Conservation (phyloP, 2,329 filamentous ascomycete genomes). For the Fusarium sp. region DNA sequence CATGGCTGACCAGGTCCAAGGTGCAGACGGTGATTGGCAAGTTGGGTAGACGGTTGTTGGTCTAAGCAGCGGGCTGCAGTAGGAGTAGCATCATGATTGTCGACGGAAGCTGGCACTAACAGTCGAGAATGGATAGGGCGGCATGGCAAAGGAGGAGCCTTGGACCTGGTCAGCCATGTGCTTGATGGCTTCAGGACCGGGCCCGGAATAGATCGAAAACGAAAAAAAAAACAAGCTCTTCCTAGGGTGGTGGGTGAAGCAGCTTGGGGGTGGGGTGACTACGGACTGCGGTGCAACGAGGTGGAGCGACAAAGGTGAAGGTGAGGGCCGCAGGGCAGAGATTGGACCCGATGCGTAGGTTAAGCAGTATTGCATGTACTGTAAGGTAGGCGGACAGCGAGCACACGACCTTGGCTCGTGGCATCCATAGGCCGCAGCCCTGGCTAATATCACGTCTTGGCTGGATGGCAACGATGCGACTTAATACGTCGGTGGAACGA, state of each 20-base stretch:
- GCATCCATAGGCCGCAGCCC: not conserved
- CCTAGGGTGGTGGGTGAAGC: not conserved
- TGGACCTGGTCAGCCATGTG: constrained; percentile 17
- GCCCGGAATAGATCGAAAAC: not conserved
- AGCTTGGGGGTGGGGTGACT: not conserved
- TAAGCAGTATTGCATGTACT: not conserved
- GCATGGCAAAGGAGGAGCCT: constrained; percentile 4
- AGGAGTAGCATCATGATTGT: constrained; percentile 1
- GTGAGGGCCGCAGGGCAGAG: constrained; percentile 1
- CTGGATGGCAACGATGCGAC: not conserved
- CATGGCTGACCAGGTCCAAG: no score
- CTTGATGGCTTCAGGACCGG: not conserved
- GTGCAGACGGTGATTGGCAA: not conserved
- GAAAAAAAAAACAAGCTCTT: not conserved
- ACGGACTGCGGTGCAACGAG: constrained; percentile 7
- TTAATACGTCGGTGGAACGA: not conserved
- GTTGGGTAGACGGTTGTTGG: constrained; percentile 2
- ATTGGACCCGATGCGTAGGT: constrained; percentile 1
- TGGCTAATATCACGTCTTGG: not conserved
- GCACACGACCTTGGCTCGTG: constrained; percentile 1
- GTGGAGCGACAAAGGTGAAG: constrained; percentile 9
- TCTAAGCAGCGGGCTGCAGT: not conserved
- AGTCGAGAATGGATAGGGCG: constrained; percentile 2
- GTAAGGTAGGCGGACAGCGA: not conserved
- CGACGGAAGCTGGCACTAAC: constrained; percentile 4